Evolutionary conservation across 1,284 basidiomycete genomes (phyloP), one percentile per base, ranked within the genome.

Genomic region (Puccinia sorghi): DNA sequence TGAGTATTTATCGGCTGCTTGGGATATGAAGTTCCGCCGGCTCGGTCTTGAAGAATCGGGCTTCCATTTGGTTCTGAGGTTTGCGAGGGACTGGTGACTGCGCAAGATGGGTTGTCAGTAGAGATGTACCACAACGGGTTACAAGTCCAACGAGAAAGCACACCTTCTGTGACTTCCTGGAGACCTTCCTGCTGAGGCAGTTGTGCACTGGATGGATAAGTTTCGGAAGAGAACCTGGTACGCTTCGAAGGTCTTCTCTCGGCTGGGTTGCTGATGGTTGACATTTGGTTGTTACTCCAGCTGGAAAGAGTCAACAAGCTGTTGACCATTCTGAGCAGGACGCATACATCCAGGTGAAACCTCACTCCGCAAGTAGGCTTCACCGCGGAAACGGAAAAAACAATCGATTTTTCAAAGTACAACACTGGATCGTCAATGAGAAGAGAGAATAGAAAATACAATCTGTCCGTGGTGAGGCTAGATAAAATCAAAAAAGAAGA

Each of bases 161-260:
- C 17, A 61, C 59, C 59, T 17, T 61, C 59, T 39, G 59, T 5
- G 15, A 39, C 59, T n/a, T n/a, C n/a, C n/a, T 39, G 32, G 32
- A 6, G 59, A 15, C 17, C 17, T 17, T 12, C 17, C 20, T 39
- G 13, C 37, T 20, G 27, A 7, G 5, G 27, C 43, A 3, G 43
- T 46, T 17, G 9, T 46, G 11, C 43, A 39, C n/a, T 22, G 1
- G 64, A n/a, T 48, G 64, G 64, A 13, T 67, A 13, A 15, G 57
- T 8, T 13, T 52, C 50, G 12, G 57, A 61, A 9, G 22, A 61
- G 22, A 67, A 67, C 27, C 64, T 46, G 46, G 64, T 67, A 3
- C 64, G 64, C n/a, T 67, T 67, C 7, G 64, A 6, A 32, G 64
- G 64, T 48, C 64, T 67, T 9, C 3, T 12, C 13, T 67, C 64